These are phyloP conservation scores for Capronia epimyces DNA, from an alignment of 2,329 filamentous ascomycete genomes.

Conservation along the genomic window DNA sequence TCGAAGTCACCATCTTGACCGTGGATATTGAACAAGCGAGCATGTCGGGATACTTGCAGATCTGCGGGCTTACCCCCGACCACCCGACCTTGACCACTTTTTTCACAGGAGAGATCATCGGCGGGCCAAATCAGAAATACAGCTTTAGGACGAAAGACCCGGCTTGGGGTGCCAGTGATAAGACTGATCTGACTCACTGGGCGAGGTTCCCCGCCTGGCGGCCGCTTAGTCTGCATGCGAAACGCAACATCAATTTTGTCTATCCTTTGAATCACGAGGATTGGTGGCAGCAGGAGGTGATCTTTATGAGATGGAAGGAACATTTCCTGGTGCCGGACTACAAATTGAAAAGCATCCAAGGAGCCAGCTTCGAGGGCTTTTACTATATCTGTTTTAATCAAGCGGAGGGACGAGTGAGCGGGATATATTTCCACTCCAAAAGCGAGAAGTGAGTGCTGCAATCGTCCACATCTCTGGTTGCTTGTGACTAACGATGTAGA, in stretches of 20 bases:
- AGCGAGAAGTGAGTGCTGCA: conserved; percentile 76
- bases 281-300: conserved; percentile 65
- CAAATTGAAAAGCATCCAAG: conserved; percentile 79
- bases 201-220: conserved; percentile 80
- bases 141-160: conserved; percentile 87
- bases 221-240: conserved; percentile 62
- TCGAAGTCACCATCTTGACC: conserved; percentile 94
- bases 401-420: conserved; percentile 73
- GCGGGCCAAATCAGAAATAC: conserved; percentile 63
- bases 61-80: conserved; percentile 95
- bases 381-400: conserved; percentile 99
- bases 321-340: conserved; percentile 96
- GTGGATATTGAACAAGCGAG: conserved; percentile 93
- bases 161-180: conserved; percentile 85
- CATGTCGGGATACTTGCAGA: conserved; percentile 88
- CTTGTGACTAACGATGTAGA: conserved; percentile 27
- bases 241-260: conserved; percentile 32
- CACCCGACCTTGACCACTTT: conserved; percentile 97
- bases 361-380: conserved; percentile 95
- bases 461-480: background rate
- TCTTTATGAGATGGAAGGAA: conserved; percentile 99
- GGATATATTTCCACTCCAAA: conserved; percentile 96
- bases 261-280: conserved; percentile 45
- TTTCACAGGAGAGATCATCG: conserved; percentile 97
- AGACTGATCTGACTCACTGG: conserved; percentile 92